Conservation (phyloP, 495 filamentous ascomycete genomes). For the Ramalina peruviana region DNA sequence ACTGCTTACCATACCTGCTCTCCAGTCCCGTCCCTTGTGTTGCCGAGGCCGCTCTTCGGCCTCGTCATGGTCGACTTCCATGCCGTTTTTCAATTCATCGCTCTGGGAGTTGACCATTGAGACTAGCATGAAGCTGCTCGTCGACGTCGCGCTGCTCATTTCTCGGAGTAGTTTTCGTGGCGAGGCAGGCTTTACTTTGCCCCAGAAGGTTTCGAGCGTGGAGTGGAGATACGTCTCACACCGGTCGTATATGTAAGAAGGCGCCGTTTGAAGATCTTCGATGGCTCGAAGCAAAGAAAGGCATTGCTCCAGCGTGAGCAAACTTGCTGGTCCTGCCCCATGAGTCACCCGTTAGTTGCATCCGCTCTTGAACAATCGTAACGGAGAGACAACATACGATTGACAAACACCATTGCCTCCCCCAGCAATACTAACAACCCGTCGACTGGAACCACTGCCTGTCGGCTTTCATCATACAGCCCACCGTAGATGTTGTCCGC, state of each 20-base stretch:
- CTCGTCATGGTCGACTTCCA: background rate
- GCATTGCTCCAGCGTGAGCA: slow-evolving; percentile 50
- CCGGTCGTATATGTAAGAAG: slow-evolving; percentile 49
- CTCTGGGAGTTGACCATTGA: slow-evolving; percentile 51
- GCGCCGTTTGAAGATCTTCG: slow-evolving; percentile 70
- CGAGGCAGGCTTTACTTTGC: slow-evolving; percentile 35
- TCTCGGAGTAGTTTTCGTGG: slow-evolving; percentile 55
- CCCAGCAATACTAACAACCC: slow-evolving; percentile 71
- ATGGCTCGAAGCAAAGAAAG: slow-evolving; percentile 63
- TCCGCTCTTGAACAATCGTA: background rate
- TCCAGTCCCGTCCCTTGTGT: slow-evolving; percentile 78
- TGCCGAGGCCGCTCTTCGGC: slow-evolving; percentile 5
- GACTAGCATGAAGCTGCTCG: slow-evolving; percentile 51
- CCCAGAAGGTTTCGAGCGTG: slow-evolving; percentile 32
- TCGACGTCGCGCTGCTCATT: slow-evolving; percentile 39
- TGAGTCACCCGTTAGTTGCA: background rate
- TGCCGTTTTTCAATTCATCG: slow-evolving; percentile 39
- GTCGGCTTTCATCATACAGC: slow-evolving; percentile 62
- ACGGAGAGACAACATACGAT: slow-evolving; percentile 31
- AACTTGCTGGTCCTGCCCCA: slow-evolving; percentile 26
- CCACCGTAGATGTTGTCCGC: slow-evolving; percentile 81
- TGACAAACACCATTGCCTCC: slow-evolving; percentile 62
- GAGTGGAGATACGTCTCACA: slow-evolving; percentile 55
- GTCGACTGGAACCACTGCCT: slow-evolving; percentile 72
- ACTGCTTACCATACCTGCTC: slow-evolving; percentile 42